Percentiles rank a stretch among this genome's conserved stretches.
These are phyloP conservation scores for Claviceps lovelessii DNA, from an alignment of 2,329 filamentous ascomycete genomes.

Conservation along the genomic window DNA sequence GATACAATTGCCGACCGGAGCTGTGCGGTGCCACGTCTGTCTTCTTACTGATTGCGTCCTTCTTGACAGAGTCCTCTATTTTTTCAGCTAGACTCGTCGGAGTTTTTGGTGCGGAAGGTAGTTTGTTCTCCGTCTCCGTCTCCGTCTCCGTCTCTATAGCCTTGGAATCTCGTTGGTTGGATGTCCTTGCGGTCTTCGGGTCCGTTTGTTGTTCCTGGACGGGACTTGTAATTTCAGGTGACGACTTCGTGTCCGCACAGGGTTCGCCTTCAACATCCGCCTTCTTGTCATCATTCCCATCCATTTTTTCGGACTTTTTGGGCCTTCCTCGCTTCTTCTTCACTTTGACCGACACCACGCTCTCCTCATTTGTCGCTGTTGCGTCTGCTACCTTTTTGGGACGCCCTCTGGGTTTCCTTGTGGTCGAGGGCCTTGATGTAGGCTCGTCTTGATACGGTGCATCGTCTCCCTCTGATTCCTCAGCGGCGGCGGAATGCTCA, in stretches of 20 bases:
- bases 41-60: slow-evolving; percentile 4
- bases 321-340: slow-evolving; percentile 30
- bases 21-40: slow-evolving; percentile 6
- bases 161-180: background rate
- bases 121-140: no score
- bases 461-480: slow-evolving; percentile 7
- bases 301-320: slow-evolving; percentile 16
- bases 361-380: slow-evolving; percentile 4
- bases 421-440: slow-evolving; percentile 6
- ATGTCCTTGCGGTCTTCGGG: background rate
- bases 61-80: background rate
- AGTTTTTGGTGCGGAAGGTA: background rate
- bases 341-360: background rate
- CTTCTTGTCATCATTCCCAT: background rate
- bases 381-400: slow-evolving; percentile 14
- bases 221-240: background rate
- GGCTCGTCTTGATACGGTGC: slow-evolving; percentile 4
- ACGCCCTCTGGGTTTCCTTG: slow-evolving; percentile 19
- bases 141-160: background rate
- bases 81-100: background rate
- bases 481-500: background rate
- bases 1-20: slow-evolving; percentile 26
- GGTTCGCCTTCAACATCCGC: background rate
- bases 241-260: background rate
- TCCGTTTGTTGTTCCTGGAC: background rate